Conservation (phyloP, 257 asterid species). For the Rubia yunnanensis region DNA sequence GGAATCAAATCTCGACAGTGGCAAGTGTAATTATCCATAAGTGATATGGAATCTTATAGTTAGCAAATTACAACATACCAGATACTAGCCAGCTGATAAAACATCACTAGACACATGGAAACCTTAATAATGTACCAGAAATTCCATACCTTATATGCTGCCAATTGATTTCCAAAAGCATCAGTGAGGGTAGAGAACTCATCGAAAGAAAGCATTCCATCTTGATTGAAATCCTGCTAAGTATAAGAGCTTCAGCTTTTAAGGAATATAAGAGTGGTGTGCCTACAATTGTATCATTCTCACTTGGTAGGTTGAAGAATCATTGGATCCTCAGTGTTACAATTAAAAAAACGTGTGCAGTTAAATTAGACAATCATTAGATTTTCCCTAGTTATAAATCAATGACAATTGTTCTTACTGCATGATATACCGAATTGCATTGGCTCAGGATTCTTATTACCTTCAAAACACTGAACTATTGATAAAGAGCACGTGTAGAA, state of each 20-base stretch:
- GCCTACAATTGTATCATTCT: background rate
- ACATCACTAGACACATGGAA: background rate
- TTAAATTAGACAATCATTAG: slow-evolving; percentile 1
- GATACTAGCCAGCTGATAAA: background rate
- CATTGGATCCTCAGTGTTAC: background rate
- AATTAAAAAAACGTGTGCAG: background rate
- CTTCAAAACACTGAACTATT: background rate
- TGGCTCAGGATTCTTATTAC: background rate
- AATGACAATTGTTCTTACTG: background rate
- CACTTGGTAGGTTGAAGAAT: background rate
- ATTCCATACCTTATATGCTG: slow-evolving; percentile 65
- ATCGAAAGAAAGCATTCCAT: slow-evolving; percentile 59
- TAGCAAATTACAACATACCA: background rate
- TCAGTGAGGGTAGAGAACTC: slow-evolving; percentile 79
- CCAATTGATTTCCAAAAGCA: slow-evolving; percentile 92
- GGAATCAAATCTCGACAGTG: background rate
- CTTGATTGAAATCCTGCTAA: slow-evolving; percentile 79
- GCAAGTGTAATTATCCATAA: background rate
- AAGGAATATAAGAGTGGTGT: background rate
- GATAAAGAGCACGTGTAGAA: background rate
- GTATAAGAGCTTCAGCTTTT: slow-evolving; percentile 14
- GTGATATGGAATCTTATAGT: too few relatives aligned
- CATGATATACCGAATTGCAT: background rate
- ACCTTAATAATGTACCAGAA: slow-evolving; percentile 14
- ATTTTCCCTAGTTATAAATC: background rate